Percentiles rank a stretch among this genome's conserved stretches.
These are phyloP conservation scores for Babesia sp. DNA, from an alignment of 169 alveolate species.

Conservation along the genomic window DNA sequence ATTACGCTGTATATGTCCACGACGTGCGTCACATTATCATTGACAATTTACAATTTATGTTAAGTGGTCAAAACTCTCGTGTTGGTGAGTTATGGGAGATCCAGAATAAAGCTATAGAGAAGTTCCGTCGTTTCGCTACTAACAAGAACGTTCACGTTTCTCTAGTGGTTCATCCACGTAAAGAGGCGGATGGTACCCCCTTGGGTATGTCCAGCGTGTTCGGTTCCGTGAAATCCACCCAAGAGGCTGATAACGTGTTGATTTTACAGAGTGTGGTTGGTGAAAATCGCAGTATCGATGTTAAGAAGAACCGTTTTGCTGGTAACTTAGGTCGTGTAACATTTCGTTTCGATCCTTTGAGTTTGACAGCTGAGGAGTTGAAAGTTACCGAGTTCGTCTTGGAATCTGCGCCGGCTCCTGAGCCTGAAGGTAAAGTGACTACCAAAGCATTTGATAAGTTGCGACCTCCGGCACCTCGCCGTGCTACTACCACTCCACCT, in stretches of 20 bases:
- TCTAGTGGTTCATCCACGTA: constrained; percentile 93
- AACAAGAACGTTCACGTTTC: constrained; percentile 88
- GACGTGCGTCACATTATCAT: constrained; percentile 90
- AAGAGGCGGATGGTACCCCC: constrained; percentile 90
- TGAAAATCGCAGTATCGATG: constrained; percentile 83
- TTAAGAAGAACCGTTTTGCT: constrained; percentile 91
- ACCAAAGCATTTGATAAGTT: constrained; percentile 33
- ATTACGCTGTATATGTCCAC: constrained; percentile 90
- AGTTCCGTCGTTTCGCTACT: constrained; percentile 88
- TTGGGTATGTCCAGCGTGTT: constrained; percentile 88
- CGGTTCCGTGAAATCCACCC: constrained; percentile 94
- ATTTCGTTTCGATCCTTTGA: constrained; percentile 77
- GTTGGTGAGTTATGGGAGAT: constrained; percentile 86
- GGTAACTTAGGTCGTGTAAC: constrained; percentile 90
- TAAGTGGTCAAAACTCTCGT: constrained; percentile 80
- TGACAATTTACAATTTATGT: constrained; percentile 92
- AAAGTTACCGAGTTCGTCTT: constrained; percentile 46
- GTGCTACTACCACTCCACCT: background rate
- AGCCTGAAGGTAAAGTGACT: background rate
- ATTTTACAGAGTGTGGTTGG: constrained; percentile 84
- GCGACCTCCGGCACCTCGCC: constrained; percentile 23
- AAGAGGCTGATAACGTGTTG: constrained; percentile 94
- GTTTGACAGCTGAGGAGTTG: constrained; percentile 62
- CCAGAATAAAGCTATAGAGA: constrained; percentile 87
- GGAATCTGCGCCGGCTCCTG: background rate